Percentiles rank a stretch among this genome's conserved stretches.
phyloP scores from a whole-genome alignment of 2,329 filamentous ascomycete species.

The Fusarium sarcochroum region DNA sequence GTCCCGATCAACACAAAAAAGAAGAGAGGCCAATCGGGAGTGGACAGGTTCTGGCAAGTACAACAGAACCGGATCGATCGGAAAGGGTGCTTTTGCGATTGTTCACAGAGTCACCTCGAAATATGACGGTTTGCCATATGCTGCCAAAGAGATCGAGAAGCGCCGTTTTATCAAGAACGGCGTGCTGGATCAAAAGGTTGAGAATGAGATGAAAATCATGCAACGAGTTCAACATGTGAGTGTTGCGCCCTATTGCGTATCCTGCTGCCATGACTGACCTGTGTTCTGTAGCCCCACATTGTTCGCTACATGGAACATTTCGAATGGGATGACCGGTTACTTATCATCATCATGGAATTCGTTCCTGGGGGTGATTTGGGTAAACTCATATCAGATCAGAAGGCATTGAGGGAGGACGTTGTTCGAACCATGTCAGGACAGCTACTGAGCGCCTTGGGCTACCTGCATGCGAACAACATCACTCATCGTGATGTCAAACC shows the following conservation, averaged over 20 bases:
- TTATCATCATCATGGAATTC: constrained; percentile 98
- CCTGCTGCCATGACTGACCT: constrained; percentile 27
- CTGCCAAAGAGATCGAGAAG: constrained; percentile 96
- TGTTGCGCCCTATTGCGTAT: constrained; percentile 5
- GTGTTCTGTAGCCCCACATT: constrained; percentile 77
- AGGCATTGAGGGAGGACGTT: constrained; percentile 75
- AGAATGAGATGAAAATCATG: constrained; percentile 99
- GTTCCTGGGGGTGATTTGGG: constrained; percentile 87
- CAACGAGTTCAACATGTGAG: constrained; percentile 84
- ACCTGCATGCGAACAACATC: constrained; percentile 89
- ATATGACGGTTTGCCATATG: constrained; percentile 85
- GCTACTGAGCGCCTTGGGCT: constrained; percentile 84
- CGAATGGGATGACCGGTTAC: constrained; percentile 83
- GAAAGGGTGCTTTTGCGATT: constrained; percentile 94
- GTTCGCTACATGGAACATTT: constrained; percentile 92
- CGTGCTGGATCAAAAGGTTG: constrained; percentile 88
- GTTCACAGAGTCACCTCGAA: constrained; percentile 93
- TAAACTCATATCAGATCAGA: constrained; percentile 74
- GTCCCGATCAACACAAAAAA: constrained; percentile 40
- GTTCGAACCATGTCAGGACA: constrained; percentile 82
- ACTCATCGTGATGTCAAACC: constrained; percentile 99
- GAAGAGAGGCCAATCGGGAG: constrained; percentile 62
- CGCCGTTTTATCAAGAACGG: constrained; percentile 94
- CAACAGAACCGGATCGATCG: constrained; percentile 85
- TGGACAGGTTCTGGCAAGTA: constrained; percentile 91